Evolutionary conservation across 768 basidiomycete genomes (phyloP).

Genomic region (Pleurotus platypus): DNA sequence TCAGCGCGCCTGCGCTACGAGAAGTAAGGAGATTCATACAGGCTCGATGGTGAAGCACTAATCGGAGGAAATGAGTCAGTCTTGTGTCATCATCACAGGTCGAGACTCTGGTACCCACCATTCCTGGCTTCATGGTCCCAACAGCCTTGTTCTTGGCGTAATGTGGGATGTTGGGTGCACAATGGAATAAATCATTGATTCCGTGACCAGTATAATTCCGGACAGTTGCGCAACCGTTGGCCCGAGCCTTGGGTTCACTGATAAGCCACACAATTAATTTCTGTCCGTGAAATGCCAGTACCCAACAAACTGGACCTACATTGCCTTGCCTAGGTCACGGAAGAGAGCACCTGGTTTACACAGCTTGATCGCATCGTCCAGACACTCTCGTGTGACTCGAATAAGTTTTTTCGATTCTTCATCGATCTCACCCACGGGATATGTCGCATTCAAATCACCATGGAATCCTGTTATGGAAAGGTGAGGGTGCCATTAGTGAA

Average conservation of each 20-base stretch:
- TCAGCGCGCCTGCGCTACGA: slow-evolving; percentile 7
- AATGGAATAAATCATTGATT: slow-evolving; percentile 83
- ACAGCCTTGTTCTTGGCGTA: slow-evolving; percentile 93
- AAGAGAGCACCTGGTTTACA: slow-evolving; percentile 94
- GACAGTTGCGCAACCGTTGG: slow-evolving; percentile 86
- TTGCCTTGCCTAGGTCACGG: slow-evolving; percentile 82
- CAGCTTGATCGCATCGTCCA: slow-evolving; percentile 86
- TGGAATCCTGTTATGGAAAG: slow-evolving; percentile 63
- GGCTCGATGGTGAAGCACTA: slow-evolving; percentile 79
- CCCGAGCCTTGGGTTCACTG: slow-evolving; percentile 82
- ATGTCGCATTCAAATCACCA: slow-evolving; percentile 89
- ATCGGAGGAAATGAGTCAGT: slow-evolving; percentile 5
- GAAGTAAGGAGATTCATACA: slow-evolving; percentile 31
- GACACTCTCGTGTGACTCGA: slow-evolving; percentile 71
- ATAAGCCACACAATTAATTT: slow-evolving; percentile 5
- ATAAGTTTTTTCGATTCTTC: slow-evolving; percentile 83
- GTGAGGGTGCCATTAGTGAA: no score
- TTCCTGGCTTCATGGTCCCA: slow-evolving; percentile 91
- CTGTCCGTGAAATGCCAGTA: neutral
- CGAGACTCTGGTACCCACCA: slow-evolving; percentile 46
- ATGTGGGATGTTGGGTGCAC: slow-evolving; percentile 85
- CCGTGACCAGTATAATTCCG: slow-evolving; percentile 92
- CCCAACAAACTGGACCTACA: slow-evolving; percentile 47
- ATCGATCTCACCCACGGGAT: slow-evolving; percentile 84
- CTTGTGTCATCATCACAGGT: neutral